Base-by-base conservation (phyloP, 78 protist genomes). In the Diacronema lutheri region DNA sequence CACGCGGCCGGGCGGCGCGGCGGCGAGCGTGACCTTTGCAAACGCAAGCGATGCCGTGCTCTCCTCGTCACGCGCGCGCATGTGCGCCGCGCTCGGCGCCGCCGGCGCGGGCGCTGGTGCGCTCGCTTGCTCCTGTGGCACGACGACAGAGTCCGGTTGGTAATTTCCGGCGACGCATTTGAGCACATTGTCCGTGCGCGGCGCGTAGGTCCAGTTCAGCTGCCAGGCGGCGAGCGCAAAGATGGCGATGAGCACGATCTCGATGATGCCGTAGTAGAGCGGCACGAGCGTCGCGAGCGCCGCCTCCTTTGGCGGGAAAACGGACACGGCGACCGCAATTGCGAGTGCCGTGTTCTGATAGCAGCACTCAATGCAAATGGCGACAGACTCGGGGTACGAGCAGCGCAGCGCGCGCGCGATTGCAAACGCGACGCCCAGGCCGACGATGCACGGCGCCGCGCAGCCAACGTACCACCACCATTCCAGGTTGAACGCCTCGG, bases 191-290 rank as follows among this genome's bases (percentile, higher is more conserved):
- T 9, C 50, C 16, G 3, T 7, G 3, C 7, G 3, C 31, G 86
- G 86, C 66, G 86, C 86, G 86, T 82, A 50, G 33, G 86, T 82
- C 31, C 41, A 33, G 12, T 60, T 58, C 16, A 26, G 20, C 76
- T 64, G 62, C 86, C 86, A 82, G 13, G 31, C 29, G 65, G 0
- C 0, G n/a, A 82, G 61, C 64, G 7, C 25, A 41, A 23, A 16
- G 62, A 64, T 26, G 35, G 25, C 26, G 64, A 82, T 11, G 5
- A 50, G 11, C 20, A 82, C 19, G 35, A 21, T 0, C 46, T 82
- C 41, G 29, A 31, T 4, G 86, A 78, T 1, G 31, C 86, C 86
- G 41, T 64, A 82, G 77, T 16, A 64, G 37, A 82, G 3, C 19
- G 82, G 82, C 33, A 77, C 82, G 37, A 58, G 50, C 16, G 44